A percentile compares a stretch with the other conserved stretches of the same genome.
These are phyloP conservation scores for Alloteropsis semialata DNA, from an alignment of 176 grass and related monocot genomes.

Conservation along the genomic window DNA sequence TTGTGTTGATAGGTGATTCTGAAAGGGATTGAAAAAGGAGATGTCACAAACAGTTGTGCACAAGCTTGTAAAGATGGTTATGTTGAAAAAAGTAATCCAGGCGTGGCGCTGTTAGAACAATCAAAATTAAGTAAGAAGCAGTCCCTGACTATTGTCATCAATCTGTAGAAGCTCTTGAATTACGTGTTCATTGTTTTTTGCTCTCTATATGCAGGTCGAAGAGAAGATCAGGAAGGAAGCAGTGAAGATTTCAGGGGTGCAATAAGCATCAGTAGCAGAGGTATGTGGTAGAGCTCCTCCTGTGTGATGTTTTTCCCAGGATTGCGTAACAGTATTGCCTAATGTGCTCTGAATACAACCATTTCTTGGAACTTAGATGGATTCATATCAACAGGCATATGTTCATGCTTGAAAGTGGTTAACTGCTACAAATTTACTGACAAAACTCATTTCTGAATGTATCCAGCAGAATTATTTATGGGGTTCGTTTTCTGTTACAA, in stretches of 20 bases:
- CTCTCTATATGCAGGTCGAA: conserved; percentile 20
- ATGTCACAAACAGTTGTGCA: conserved; percentile 58
- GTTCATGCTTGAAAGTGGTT: not conserved
- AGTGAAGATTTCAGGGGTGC: conserved; percentile 59
- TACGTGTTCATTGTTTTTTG: not conserved
- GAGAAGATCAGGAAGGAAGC: conserved; percentile 54
- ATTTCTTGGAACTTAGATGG: not conserved
- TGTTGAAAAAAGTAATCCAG: conserved; percentile 52
- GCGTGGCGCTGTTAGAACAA: conserved; percentile 35
- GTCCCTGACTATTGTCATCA: not conserved
- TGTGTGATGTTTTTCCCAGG: not conserved
- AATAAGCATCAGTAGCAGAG: conserved; percentile 29
- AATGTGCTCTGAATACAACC: not conserved
- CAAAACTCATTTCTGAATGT: not conserved
- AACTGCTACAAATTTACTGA: not conserved
- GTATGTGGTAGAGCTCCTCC: conserved; percentile 8
- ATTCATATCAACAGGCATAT: not conserved
- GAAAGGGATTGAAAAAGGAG: conserved; percentile 96
- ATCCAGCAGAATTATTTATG: not conserved
- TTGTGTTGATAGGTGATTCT: conserved; percentile 53
- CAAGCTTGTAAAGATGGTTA: conserved; percentile 68
- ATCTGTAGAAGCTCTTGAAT: conserved; percentile 4
- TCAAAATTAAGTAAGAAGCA: conserved; percentile 51
- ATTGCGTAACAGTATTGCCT: not conserved
- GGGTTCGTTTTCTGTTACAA: not conserved